These are phyloP conservation scores for Xylaria bambusicola DNA, from an alignment of 495 filamentous ascomycete genomes.

Conservation along the genomic window DNA sequence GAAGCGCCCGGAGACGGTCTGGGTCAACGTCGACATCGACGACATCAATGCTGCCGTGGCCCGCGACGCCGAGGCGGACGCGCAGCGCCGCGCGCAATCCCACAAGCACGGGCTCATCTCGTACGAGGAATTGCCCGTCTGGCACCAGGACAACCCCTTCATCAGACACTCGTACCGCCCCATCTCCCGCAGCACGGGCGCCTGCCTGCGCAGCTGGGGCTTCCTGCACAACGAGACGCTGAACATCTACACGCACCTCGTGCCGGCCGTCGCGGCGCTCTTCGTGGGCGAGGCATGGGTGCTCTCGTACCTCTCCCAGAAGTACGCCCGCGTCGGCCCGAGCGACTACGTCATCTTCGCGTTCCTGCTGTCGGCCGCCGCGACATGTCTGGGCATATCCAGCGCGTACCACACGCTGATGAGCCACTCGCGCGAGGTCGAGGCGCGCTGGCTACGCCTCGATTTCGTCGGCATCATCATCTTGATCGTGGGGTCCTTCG, in stretches of 20 bases:
- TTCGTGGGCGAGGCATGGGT: constrained; percentile 23
- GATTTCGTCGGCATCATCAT: constrained; percentile 53
- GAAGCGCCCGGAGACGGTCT: constrained; percentile 20
- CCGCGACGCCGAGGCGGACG: constrained; percentile 33
- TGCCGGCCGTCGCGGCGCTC: constrained; percentile 42
- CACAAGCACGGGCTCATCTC: constrained; percentile 26
- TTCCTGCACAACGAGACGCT: constrained; percentile 86
- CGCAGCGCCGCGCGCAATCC: constrained; percentile 7
- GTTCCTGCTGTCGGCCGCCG: constrained; percentile 42
- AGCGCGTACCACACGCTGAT: constrained; percentile 53
- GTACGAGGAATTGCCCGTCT: constrained; percentile 62
- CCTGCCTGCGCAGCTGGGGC: constrained; percentile 63
- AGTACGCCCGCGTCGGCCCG: constrained; percentile 34
- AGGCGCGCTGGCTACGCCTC: constrained; percentile 44
- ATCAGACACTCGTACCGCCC: constrained; percentile 73
- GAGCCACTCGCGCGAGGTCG: constrained; percentile 47
- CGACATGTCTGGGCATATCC: constrained; percentile 45
- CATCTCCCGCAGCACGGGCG: constrained; percentile 62
- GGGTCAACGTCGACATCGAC: constrained; percentile 16
- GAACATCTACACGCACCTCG: constrained; percentile 79
- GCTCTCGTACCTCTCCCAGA: constrained; percentile 19
- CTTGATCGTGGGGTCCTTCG: constrained; percentile 48
- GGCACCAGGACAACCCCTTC: constrained; percentile 79
- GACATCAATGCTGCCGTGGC: too few species aligned
- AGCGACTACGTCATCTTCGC: constrained; percentile 45